Percentiles rank a stretch among this genome's conserved stretches.
Conservation (phyloP, 306 rosid species). For the Quercus dentata region DNA sequence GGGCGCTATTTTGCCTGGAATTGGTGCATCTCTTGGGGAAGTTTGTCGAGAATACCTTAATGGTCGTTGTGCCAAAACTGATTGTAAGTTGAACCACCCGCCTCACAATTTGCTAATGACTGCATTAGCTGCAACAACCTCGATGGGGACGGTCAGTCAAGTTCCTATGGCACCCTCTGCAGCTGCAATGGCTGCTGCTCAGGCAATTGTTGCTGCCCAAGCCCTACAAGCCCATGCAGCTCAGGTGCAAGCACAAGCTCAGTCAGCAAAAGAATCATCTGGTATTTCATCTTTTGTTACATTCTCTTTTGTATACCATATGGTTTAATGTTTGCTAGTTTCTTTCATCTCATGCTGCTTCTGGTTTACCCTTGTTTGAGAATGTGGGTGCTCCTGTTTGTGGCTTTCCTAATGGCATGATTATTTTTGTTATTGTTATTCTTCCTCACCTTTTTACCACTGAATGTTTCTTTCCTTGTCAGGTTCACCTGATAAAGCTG, state of each 20-base stretch:
- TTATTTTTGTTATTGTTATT: not conserved
- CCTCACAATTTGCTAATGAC: constrained; percentile 96
- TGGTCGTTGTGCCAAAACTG: constrained; percentile 89
- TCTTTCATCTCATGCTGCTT: not conserved
- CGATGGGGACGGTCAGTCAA: constrained; percentile 90
- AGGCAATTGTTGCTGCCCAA: constrained; percentile 99
- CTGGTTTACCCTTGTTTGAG: not conserved
- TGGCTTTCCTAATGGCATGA: not conserved
- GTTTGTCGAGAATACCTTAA: constrained; percentile 92
- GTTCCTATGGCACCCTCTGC: constrained; percentile 99
- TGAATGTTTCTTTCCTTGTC: constrained; percentile 18
- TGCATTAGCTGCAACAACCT: constrained; percentile 92
- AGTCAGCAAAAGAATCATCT: constrained; percentile 73
- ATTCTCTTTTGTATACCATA: not conserved
- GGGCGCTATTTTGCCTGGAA: constrained; percentile 95
- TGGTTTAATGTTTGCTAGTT: not conserved
- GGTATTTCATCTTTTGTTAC: constrained; percentile 49
- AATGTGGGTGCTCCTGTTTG: not conserved
- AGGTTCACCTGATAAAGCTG: constrained; percentile 81
- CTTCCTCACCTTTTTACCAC: constrained; percentile 11
- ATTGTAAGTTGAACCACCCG: constrained; percentile 93
- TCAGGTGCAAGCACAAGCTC: constrained; percentile 78
- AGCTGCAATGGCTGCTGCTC: constrained; percentile 99
- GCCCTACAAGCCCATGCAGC: constrained; percentile 99
- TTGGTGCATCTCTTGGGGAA: constrained; percentile 94